Conservation (phyloP, 73 alveolate species). For the Tetrahymena thermophila region DNA sequence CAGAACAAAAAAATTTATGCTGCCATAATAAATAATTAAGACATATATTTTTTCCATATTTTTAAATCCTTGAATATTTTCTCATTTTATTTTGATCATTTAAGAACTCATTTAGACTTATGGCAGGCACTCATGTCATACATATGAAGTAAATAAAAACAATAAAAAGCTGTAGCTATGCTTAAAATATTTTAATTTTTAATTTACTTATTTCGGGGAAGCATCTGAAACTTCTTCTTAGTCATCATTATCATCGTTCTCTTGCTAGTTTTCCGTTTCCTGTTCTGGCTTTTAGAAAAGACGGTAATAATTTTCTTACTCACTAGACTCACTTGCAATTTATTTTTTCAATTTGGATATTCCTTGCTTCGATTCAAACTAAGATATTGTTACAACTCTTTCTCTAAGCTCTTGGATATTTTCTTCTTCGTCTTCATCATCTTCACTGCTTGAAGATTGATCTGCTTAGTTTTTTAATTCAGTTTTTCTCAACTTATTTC, state of each 20-base stretch:
- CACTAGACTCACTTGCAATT: neutral
- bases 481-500: neutral
- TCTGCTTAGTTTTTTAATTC: neutral
- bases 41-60: too few species aligned
- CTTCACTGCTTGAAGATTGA: neutral
- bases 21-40: too few species aligned
- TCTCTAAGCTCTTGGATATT: neutral
- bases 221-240: neutral
- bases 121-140: too few species aligned
- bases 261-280: neutral
- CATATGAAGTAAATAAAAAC: too few species aligned
- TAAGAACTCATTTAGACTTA: too few species aligned
- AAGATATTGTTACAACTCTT: neutral
- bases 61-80: too few species aligned
- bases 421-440: neutral
- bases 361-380: neutral
- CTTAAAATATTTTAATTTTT: neutral
- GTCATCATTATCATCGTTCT: neutral
- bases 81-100: too few species aligned
- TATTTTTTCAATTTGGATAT: neutral
- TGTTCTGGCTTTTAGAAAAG: neutral
- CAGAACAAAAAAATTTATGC: neutral
- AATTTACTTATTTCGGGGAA: neutral
- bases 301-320: neutral
- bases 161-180: neutral